phyloP scores from a whole-genome alignment of 1,284 basidiomycete species.

The Exobasidium rhododendri region DNA sequence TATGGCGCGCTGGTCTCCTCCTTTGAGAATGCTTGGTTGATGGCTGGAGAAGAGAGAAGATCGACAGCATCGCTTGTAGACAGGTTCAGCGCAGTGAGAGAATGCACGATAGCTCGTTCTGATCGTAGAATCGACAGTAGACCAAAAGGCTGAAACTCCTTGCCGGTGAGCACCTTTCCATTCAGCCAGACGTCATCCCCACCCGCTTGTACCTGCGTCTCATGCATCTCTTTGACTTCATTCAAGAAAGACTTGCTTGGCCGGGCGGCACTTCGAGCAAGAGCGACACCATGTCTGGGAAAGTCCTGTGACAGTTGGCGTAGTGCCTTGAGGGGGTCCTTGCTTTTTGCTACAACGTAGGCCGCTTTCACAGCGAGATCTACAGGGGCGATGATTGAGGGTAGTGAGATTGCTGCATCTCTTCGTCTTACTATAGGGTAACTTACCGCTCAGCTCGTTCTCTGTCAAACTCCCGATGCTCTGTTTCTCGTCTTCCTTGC shows the following conservation, averaged over 20 bases:
- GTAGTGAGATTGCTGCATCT: constrained; percentile 5
- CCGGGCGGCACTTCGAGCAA: constrained; percentile 23
- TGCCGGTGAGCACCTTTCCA: constrained; percentile 24
- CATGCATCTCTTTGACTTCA: constrained; percentile 22
- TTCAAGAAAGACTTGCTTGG: constrained; percentile 23
- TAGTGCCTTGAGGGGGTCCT: constrained; percentile 44
- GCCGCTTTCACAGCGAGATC: constrained; percentile 35
- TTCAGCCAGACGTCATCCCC: constrained; percentile 47
- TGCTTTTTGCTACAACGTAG: constrained; percentile 29
- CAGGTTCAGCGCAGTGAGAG: constrained; percentile 66
- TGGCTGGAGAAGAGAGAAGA: constrained; percentile 59
- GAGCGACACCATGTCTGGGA: constrained; percentile 31
- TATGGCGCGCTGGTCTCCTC: constrained; percentile 58
- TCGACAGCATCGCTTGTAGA: constrained; percentile 66
- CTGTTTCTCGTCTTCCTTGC: constrained; percentile 8
- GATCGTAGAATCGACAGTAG: constrained; percentile 63
- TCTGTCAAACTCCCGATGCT: constrained; percentile 20
- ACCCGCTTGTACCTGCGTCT: constrained; percentile 31
- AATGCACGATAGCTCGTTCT: constrained; percentile 66
- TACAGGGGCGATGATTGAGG: constrained; percentile 6
- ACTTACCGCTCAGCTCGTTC: constrained; percentile 22
- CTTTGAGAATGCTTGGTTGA: constrained; percentile 24
- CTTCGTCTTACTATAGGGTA: too few relatives aligned
- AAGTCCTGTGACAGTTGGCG: constrained; percentile 47
- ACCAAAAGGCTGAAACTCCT: constrained; percentile 53